Percentiles rank a stretch among this genome's conserved stretches.
phyloP scores from a whole-genome alignment of 192 early-diverging fungal species.

The Entomortierella parvispora region DNA sequence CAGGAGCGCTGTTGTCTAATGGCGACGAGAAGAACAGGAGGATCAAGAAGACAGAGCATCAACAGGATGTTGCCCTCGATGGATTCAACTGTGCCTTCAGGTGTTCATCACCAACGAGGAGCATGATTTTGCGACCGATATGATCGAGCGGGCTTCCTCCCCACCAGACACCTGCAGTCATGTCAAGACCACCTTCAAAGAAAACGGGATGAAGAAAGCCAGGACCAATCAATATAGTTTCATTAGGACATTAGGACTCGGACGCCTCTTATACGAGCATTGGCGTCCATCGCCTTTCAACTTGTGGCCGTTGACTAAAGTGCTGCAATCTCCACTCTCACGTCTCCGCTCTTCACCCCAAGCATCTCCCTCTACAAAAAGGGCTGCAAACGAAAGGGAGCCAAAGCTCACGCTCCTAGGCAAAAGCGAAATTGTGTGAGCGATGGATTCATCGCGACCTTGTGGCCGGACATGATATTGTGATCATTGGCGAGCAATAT shows the following conservation, averaged over 20 bases:
- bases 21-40: no score
- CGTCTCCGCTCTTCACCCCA: no score
- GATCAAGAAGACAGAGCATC: background rate
- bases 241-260: background rate
- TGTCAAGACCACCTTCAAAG: background rate
- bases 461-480: no score
- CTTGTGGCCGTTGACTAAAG: no score
- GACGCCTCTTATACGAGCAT: background rate
- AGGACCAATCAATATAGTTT: slow-evolving; percentile 1
- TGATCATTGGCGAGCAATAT: no score
- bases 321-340: no score
- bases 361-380: background rate
- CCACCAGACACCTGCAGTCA: background rate
- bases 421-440: no score
- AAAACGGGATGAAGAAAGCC: background rate
- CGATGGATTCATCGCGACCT: no score
- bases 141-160: background rate
- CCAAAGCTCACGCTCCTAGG: background rate
- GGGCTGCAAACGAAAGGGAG: background rate
- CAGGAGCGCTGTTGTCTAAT: no score
- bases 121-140: background rate
- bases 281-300: background rate
- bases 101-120: background rate
- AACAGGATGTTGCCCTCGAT: background rate
- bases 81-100: background rate